Evolutionary conservation across 2,329 filamentous ascomycete species (phyloP), one percentile per base, ranked within the genome.

Genomic region (Simplicillium aogashimaense): DNA sequence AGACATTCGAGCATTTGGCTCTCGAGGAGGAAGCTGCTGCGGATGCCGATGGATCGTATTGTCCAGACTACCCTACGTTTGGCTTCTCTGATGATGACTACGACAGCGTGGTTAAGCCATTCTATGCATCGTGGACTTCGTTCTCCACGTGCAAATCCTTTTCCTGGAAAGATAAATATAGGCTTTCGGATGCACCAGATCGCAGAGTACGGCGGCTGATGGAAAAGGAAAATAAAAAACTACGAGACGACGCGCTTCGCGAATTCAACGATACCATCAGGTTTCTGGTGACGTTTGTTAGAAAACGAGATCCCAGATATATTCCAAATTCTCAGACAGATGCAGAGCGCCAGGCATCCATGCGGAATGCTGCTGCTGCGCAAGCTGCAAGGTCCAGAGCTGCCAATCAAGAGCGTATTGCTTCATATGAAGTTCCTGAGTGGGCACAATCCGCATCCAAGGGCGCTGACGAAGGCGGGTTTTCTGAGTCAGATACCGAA

Each of bases 261-360:
- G 86, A 95, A 48, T 97, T 95, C 65, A 97, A 95, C 60, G 88
- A 95, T 45, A 84, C 88, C 3, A 87, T 98, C 25, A 70, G 86
- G 42, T 85, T 87, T 7, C 71, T 98, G 11, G 83, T 97, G 3
- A 73, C 80, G 2, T 97, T 97, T 60, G 83, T 90, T 13, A 81
- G 86, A 48, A 97, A 95, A 64, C 77, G 92, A 29, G 92, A 98
- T 56, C 87, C 88, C 1, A 78, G 92, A 34, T 94, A 87, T 55
- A 72, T 83, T 6, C 74, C 80, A 18, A 90, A 87, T 50, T 76
- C 71, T 1, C 83, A 89, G 54, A 84, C 78, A 14, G 84, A 94
- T 52, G 80, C 77, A 10, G 84, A 95, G 52, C 78, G 89, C 20
- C 86, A 94, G 53, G 81, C 85, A 55, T 68, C 76, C 3, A 66